phyloP scores from a whole-genome alignment of 805 yeast species.

The Brettanomyces sp. region DNA sequence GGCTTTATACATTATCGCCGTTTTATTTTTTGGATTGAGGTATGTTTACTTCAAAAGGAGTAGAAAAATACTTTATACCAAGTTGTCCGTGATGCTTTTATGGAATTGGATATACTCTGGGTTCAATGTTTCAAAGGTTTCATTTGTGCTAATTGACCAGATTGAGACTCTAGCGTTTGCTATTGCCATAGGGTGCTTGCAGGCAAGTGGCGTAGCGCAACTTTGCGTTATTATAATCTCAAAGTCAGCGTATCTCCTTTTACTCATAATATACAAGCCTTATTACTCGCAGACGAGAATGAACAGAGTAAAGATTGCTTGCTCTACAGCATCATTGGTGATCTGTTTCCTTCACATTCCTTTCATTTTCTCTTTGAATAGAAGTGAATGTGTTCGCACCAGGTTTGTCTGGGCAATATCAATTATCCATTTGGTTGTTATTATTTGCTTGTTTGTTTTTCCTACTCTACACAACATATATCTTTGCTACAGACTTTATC shows the following conservation, averaged over 20 bases:
- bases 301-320: slow-evolving; percentile 23
- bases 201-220: slow-evolving; percentile 35
- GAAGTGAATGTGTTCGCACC: slow-evolving; percentile 30
- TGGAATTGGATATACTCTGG: slow-evolving; percentile 39
- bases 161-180: slow-evolving; percentile 26
- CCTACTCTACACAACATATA: slow-evolving; percentile 23
- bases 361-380: slow-evolving; percentile 26
- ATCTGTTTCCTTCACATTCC: slow-evolving; percentile 35
- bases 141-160: slow-evolving; percentile 30
- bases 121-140: slow-evolving; percentile 33
- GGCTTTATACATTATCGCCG: slow-evolving; percentile 24
- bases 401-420: slow-evolving; percentile 36
- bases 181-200: slow-evolving; percentile 35
- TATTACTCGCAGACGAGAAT: slow-evolving; percentile 24
- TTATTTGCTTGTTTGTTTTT: slow-evolving; percentile 15
- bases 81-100: slow-evolving; percentile 33
- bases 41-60: slow-evolving; percentile 19
- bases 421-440: slow-evolving; percentile 26
- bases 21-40: slow-evolving; percentile 26
- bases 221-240: slow-evolving; percentile 28
- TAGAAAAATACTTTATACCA: slow-evolving; percentile 32
- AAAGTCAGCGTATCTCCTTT: slow-evolving; percentile 24
- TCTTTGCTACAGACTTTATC: slow-evolving; percentile 13
- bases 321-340: slow-evolving; percentile 30
- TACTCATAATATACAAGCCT: slow-evolving; percentile 22